A percentile compares a stretch with the other conserved stretches of the same genome.
phyloP scores from a whole-genome alignment of 768 basidiomycete genomes.

The Boletus fagicola region DNA sequence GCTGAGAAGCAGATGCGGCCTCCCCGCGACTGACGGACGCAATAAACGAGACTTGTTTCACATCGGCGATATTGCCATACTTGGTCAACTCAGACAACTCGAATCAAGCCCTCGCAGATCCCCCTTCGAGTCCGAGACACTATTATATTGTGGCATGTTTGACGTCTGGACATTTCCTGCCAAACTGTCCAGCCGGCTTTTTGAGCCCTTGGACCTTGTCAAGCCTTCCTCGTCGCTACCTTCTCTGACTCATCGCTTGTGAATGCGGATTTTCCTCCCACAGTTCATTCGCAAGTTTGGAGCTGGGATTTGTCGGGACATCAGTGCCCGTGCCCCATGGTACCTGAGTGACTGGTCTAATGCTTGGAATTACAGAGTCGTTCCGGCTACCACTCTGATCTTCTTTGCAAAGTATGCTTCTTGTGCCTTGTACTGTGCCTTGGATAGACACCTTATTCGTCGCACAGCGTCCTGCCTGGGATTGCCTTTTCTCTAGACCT shows the following conservation, averaged over 20 bases:
- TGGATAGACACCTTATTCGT: not conserved
- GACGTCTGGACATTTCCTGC: constrained; percentile 2
- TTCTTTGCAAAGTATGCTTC: constrained; percentile 76
- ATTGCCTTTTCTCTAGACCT: constrained; percentile 91
- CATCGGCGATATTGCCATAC: not conserved
- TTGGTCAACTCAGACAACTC: not conserved
- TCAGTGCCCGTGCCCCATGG: constrained; percentile 70
- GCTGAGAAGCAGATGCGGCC: no score
- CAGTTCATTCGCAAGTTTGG: constrained; percentile 38
- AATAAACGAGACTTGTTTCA: not conserved
- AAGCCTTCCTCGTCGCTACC: no score
- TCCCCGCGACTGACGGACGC: not conserved
- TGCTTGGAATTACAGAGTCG: constrained; percentile 87
- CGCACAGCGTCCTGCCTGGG: constrained; percentile 72
- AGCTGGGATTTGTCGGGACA: constrained; percentile 67
- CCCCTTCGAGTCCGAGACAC: not conserved
- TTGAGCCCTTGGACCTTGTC: no score
- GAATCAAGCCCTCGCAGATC: no score
- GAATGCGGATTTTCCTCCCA: not conserved
- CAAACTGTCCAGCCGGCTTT: not conserved
- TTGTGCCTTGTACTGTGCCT: not conserved
- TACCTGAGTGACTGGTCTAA: constrained; percentile 88
- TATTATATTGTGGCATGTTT: not conserved
- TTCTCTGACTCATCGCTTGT: not conserved
- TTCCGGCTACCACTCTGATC: constrained; percentile 83